These are phyloP conservation scores for Veloboletus limbatus DNA, from an alignment of 1,284 basidiomycete species.

Conservation along the genomic window DNA sequence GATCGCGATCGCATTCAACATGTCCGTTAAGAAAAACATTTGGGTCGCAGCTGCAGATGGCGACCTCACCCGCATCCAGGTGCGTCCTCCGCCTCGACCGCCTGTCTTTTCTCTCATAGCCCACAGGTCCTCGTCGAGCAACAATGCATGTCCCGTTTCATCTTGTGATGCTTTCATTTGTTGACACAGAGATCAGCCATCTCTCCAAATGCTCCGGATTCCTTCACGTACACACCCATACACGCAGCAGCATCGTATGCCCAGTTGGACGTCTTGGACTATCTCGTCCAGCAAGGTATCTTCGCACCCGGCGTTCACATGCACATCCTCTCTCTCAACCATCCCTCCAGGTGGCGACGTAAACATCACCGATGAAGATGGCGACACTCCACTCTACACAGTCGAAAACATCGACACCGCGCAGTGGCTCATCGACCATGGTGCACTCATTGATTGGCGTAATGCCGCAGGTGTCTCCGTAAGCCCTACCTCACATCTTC, in stretches of 20 bases:
- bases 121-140: constrained; percentile 56
- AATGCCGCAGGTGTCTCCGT: constrained; percentile 81
- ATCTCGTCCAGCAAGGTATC: constrained; percentile 70
- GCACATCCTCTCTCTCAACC: constrained; percentile 8
- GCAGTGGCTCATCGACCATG: constrained; percentile 73
- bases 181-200: constrained; percentile 48
- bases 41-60: constrained; percentile 93
- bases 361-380: constrained; percentile 82
- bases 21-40: constrained; percentile 61
- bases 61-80: constrained; percentile 54
- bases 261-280: constrained; percentile 73
- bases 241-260: constrained; percentile 95
- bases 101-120: too few species aligned
- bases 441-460: constrained; percentile 61
- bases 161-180: constrained; percentile 1
- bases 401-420: constrained; percentile 82
- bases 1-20: constrained; percentile 22
- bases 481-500: constrained; percentile 28
- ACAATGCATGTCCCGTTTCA: constrained; percentile 42
- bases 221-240: constrained; percentile 87
- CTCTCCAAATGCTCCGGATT: constrained; percentile 75
- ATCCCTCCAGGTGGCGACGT: constrained; percentile 71
- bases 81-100: constrained; percentile 24
- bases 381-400: constrained; percentile 90
- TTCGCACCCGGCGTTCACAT: constrained; percentile 10